phyloP scores from a whole-genome alignment of 306 rosid genomes.

The Vicia villosa region DNA sequence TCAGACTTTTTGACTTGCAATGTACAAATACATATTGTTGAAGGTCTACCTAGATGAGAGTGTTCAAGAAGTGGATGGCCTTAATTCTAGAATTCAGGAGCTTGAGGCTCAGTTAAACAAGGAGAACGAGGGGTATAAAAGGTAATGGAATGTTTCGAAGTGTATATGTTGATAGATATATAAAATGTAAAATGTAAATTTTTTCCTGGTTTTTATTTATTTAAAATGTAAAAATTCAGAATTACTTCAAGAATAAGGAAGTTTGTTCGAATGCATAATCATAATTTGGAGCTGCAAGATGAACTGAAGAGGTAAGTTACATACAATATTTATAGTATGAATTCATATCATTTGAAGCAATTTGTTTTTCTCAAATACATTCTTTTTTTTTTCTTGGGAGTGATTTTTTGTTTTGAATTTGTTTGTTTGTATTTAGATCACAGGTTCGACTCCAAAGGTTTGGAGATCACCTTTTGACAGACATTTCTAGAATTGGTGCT shows the following conservation, averaged over 20 bases:
- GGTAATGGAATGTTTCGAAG: slow-evolving; percentile 45
- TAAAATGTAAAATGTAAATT: no score
- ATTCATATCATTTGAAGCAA: slow-evolving; percentile 19
- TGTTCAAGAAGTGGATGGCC: slow-evolving; percentile 78
- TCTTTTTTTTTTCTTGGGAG: background rate
- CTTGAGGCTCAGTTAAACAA: slow-evolving; percentile 70
- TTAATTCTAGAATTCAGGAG: slow-evolving; percentile 87
- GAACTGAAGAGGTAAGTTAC: slow-evolving; percentile 70
- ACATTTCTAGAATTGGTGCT: slow-evolving; percentile 57
- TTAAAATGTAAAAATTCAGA: slow-evolving; percentile 58
- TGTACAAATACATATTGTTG: slow-evolving; percentile 31
- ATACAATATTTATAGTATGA: slow-evolving; percentile 1
- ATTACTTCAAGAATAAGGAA: slow-evolving; percentile 73
- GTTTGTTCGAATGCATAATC: slow-evolving; percentile 69
- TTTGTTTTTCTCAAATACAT: slow-evolving; percentile 30
- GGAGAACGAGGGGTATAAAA: slow-evolving; percentile 79
- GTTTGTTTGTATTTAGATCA: slow-evolving; percentile 58
- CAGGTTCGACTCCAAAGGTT: slow-evolving; percentile 73
- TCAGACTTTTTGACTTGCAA: slow-evolving; percentile 27
- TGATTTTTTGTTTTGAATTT: slow-evolving; percentile 26
- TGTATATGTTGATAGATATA: slow-evolving; percentile 16
- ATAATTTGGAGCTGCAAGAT: slow-evolving; percentile 65
- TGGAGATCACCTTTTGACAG: slow-evolving; percentile 79
- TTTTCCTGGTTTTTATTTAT: slow-evolving; percentile 27
- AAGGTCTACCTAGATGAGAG: slow-evolving; percentile 74